These are phyloP conservation scores for Russula virescens DNA, from an alignment of 768 basidiomycete genomes.

Conservation along the genomic window DNA sequence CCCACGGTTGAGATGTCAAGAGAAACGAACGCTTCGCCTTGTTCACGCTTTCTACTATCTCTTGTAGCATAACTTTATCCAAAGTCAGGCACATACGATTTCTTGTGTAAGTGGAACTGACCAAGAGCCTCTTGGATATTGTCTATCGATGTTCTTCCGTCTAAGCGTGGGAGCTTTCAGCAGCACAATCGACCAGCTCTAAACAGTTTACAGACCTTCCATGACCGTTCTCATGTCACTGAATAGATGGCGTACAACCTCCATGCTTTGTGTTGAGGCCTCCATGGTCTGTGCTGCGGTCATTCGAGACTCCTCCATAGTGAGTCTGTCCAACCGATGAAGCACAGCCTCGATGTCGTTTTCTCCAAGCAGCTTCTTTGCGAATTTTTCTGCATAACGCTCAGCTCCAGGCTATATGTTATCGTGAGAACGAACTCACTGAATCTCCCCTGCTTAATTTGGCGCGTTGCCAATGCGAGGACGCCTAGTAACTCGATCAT, in stretches of 20 bases:
- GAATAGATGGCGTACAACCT: not conserved
- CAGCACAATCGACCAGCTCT: not conserved
- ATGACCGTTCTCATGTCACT: conserved; percentile 1
- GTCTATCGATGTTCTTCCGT: conserved; percentile 1
- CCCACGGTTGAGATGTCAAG: not conserved
- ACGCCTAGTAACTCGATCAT: too few species aligned
- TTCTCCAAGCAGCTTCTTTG: too few species aligned
- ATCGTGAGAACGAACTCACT: too few species aligned
- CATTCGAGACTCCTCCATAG: too few species aligned
- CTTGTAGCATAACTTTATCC: not conserved
- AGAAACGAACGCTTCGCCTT: conserved; percentile 6
- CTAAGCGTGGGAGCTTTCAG: not conserved
- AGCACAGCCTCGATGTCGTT: too few species aligned
- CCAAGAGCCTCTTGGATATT: conserved; percentile 1
- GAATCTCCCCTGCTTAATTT: too few species aligned
- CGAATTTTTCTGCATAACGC: too few species aligned
- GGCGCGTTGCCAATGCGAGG: too few species aligned
- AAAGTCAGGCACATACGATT: not conserved
- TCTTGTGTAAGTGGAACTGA: not conserved
- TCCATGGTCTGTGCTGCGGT: not conserved
- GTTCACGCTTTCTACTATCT: not conserved
- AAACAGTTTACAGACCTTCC: not conserved
- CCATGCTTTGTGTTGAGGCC: too few species aligned
- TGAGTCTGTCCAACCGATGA: too few species aligned
- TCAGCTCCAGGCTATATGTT: too few species aligned